Conservation (phyloP, 1,284 basidiomycete species). For the Hemileia vastatrix region DNA sequence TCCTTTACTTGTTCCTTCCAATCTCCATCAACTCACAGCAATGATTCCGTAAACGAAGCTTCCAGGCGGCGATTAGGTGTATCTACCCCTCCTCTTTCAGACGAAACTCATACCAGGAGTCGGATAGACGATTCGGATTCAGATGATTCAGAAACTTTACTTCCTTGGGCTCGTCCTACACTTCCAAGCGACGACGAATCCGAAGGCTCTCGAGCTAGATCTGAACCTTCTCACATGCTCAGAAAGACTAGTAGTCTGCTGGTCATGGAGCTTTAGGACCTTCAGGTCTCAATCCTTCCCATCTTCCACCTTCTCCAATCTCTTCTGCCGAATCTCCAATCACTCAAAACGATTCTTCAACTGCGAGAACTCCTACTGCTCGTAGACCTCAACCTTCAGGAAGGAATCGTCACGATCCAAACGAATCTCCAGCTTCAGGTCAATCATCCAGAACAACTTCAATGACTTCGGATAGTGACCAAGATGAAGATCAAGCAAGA, state of each 20-base stretch:
- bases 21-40: neutral
- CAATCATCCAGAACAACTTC: neutral
- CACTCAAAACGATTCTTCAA: neutral
- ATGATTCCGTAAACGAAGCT: neutral
- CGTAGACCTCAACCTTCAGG: neutral
- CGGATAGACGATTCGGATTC: conserved; percentile 31
- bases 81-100: conserved; percentile 35
- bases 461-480: neutral
- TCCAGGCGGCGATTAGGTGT: conserved; percentile 26
- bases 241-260: neutral
- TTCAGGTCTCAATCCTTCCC: conserved; percentile 13
- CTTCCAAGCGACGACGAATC: conserved; percentile 22
- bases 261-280: neutral
- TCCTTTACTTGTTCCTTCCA: too few relatives aligned
- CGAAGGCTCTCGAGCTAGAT: neutral
- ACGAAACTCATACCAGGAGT: conserved; percentile 33
- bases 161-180: conserved; percentile 33
- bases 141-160: conserved; percentile 34
- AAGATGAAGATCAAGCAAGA: neutral
- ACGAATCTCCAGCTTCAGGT: neutral
- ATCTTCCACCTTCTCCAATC: conserved; percentile 35
- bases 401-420: neutral
- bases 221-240: neutral
- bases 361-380: neutral
- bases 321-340: conserved; percentile 33